Conservation (phyloP, 2,329 filamentous ascomycete species). For the Microcera coccophila region DNA sequence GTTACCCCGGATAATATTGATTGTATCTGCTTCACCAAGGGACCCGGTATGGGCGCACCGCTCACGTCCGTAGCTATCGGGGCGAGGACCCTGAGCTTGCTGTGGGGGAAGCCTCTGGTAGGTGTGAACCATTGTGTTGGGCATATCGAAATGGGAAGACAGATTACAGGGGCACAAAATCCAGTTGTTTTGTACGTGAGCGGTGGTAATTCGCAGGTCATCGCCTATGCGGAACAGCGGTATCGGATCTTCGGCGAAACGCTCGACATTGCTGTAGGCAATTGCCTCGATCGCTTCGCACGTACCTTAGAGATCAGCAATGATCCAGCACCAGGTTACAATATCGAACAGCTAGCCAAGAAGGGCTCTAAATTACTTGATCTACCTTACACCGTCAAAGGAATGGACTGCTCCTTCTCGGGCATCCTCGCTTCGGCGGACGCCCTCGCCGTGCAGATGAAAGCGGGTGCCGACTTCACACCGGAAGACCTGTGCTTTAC, state of each 20-base stretch:
- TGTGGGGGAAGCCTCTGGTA: conserved; percentile 86
- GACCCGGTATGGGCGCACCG: conserved; percentile 94
- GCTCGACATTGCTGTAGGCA: conserved; percentile 94
- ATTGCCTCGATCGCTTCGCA: conserved; percentile 94
- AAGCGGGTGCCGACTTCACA: conserved; percentile 57
- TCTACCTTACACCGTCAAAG: conserved; percentile 92
- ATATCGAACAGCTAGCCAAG: conserved; percentile 89
- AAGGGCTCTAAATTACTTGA: conserved; percentile 73
- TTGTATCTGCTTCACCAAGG: conserved; percentile 93
- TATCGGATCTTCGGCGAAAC: conserved; percentile 99
- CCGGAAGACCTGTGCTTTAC: conserved; percentile 87
- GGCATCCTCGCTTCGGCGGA: conserved; percentile 86
- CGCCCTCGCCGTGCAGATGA: conserved; percentile 67
- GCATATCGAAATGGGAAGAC: conserved; percentile 96
- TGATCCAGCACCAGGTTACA: conserved; percentile 94
- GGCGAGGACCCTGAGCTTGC: conserved; percentile 72
- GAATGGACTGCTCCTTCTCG: conserved; percentile 97
- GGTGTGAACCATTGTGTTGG: conserved; percentile 98
- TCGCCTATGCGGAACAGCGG: conserved; percentile 88
- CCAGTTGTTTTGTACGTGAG: conserved; percentile 94
- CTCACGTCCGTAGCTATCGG: conserved; percentile 82
- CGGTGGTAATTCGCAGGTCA: conserved; percentile 96
- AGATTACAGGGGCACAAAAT: conserved; percentile 85
- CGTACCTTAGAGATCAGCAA: conserved; percentile 88
- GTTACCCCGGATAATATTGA: conserved; percentile 64